Base-by-base conservation (phyloP, 2,329 filamentous ascomycete species). In the Arthrobotrys conoides region DNA sequence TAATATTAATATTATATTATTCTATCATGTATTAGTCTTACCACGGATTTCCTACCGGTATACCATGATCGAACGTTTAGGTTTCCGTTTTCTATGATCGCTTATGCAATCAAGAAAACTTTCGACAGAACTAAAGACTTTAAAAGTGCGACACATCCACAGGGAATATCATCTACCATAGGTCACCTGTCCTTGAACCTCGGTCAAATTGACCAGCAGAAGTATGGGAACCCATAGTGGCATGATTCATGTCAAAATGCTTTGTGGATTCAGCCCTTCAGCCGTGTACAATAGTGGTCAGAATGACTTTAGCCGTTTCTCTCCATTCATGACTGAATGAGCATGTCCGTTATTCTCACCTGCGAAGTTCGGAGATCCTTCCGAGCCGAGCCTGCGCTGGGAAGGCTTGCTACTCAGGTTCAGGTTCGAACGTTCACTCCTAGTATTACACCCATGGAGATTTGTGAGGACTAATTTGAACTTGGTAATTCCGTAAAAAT, bases 1-100 rank as follows among this genome's bases (percentile, higher is more conserved):
- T 78, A 78, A 78, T 64, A 59, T 46, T 53, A 64, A 72, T 71
- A 77, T 77, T 5, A 71, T 77, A 77, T 78, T 78, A 36, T 69
- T 49, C 48, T 72, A 77, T 72, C 61, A 77, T 64, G 53, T 78
- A 78, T 72, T 78, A 78, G 44, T 69, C 20, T 57, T 51, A 71
- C 61, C 67, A 71, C 51, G 66, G 63, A 53, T 59, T 65, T 22
- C 22, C n/a, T n/a, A n/a, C n/a, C n/a, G n/a, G n/a, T n/a, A 49
- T 49, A 61, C 63, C 55, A 20, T 69, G 66, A 71, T 77, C 61
- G 27, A 48, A 66, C 36, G 51, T 65, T 59, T 66, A 33, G 67
- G 38, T 78, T 78, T 66, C 63, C 68, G n/a, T 71, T 57, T 71
- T 68, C 30, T 44, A 64, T 53, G 46, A 46, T 78, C 68, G 75